Evolutionary conservation across 139 green algal genomes (phyloP).

Genomic region (Coccomyxa sp.): DNA sequence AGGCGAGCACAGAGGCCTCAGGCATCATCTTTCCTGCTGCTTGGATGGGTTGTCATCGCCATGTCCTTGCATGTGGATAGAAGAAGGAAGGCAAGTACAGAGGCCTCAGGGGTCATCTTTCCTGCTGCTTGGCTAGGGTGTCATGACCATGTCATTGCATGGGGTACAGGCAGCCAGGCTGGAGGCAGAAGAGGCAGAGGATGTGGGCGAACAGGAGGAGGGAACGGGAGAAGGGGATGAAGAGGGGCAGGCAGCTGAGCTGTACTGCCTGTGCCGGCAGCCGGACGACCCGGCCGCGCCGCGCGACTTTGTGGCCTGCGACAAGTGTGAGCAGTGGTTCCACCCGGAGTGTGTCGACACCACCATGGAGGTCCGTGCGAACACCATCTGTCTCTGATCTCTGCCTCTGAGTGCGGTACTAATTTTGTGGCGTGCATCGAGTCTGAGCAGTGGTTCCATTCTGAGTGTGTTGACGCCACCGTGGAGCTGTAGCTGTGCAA

Average conservation of each 20-base stretch:
- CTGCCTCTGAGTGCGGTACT: background rate
- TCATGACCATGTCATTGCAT: no score
- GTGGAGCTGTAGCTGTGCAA: constrained; percentile 27
- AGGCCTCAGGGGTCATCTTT: no score
- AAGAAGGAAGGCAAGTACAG: no score
- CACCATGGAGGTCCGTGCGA: constrained; percentile 25
- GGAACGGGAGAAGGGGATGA: background rate
- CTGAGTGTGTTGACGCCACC: constrained; percentile 36
- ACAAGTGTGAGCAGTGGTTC: constrained; percentile 31
- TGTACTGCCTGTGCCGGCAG: constrained; percentile 26
- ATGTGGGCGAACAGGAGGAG: background rate
- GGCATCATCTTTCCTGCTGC: no score
- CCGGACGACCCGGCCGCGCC: constrained; percentile 9
- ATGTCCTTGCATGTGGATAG: no score
- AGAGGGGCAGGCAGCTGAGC: constrained; percentile 2
- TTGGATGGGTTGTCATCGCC: no score
- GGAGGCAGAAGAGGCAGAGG: background rate
- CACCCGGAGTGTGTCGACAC: constrained; percentile 45
- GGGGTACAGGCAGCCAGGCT: no score
- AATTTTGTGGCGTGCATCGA: constrained; percentile 20
- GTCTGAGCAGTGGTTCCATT: constrained; percentile 38
- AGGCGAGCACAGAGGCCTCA: no score
- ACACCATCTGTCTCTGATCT: background rate
- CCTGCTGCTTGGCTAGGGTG: no score
- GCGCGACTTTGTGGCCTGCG: constrained; percentile 15